Evolutionary conservation across 2,329 filamentous ascomycete species (phyloP), one percentile per base, ranked within the genome.

Genomic region (Sclerotinia subarctica): DNA sequence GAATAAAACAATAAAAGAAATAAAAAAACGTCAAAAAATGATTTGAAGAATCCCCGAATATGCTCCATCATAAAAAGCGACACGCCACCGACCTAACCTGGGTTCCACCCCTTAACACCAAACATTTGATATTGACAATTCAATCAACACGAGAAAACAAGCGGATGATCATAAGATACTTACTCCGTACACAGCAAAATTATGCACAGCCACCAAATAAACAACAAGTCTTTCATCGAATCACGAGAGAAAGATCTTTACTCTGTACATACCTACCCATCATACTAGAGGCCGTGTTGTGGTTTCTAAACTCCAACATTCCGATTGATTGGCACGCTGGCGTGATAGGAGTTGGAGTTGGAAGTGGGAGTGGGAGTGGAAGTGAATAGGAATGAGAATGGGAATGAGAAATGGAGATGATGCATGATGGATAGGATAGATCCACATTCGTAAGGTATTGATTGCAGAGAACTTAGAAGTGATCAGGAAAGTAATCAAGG

Each of bases 91-190:
- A 57, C 54, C 21, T 24, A 17, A 17, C 38, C 38, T 42, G 38
- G 38, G 38, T 42, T 42, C 38, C 32, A 32, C 15, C 35, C 54
- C 54, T 29, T 29, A 21, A 29, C 44, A 19, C 19, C 2, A 38
- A 38, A 38, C 38, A 38, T 38, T 38, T 38, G 38, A 38, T 38
- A 38, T 38, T 38, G 38, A 38, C 38, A 21, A 46, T 21, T 59
- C 29, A 35, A 51, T 62, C 44, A 62, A 62, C 58, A 62, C 58
- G 58, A 62, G 44, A 38, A 51, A 51, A 24, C 44, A 51, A 62
- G 44, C 29, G 58, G 58, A 51, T 51, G 58, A 62, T 62, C 29
- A 38, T 26, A 11, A 47, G 24, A 15, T n/a, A 47, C 15, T 11
- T 35, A 60, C 38, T 38, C 10, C 38, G 38, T 38, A 38, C 5